Evolutionary conservation across 176 grass and related monocot genomes (phyloP).

Genomic region (Pharus latifolius): DNA sequence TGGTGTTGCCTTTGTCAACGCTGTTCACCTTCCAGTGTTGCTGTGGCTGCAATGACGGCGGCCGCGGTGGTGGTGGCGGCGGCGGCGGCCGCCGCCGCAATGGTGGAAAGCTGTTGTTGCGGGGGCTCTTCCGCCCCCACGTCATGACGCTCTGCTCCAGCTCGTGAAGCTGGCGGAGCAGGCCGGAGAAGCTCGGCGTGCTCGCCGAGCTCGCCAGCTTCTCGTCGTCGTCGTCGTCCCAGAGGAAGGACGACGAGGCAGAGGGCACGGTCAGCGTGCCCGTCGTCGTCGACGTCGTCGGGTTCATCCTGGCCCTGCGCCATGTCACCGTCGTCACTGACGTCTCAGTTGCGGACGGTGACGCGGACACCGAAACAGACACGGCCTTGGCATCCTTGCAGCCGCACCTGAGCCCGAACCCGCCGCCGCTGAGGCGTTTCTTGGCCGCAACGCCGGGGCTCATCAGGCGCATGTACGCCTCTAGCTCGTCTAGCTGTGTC

Average conservation of each 20-base stretch:
- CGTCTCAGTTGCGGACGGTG: conserved; percentile 24
- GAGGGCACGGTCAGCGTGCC: conserved; percentile 47
- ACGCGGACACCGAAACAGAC: conserved; percentile 8
- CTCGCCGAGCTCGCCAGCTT: conserved; percentile 17
- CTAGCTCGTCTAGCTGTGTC: neutral
- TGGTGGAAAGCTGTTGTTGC: neutral
- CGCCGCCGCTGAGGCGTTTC: conserved; percentile 24
- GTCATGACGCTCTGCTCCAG: conserved; percentile 54
- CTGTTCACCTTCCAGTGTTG: neutral
- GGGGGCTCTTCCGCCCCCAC: conserved; percentile 33
- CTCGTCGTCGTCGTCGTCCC: conserved; percentile 16
- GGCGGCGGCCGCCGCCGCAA: neutral
- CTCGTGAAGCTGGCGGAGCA: conserved; percentile 58
- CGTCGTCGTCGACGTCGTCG: conserved; percentile 22
- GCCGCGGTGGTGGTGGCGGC: neutral
- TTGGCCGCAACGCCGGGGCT: conserved; percentile 1
- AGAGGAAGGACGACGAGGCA: conserved; percentile 38
- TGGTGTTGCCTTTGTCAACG: neutral
- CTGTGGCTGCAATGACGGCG: neutral
- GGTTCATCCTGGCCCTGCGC: conserved; percentile 7
- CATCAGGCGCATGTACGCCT: neutral
- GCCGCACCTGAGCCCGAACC: conserved; percentile 36
- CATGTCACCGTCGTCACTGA: conserved; percentile 21
- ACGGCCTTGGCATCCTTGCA: conserved; percentile 61
- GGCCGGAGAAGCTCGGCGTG: conserved; percentile 45